phyloP scores from a whole-genome alignment of 306 rosid species.

The Canavalia ensiformis region DNA sequence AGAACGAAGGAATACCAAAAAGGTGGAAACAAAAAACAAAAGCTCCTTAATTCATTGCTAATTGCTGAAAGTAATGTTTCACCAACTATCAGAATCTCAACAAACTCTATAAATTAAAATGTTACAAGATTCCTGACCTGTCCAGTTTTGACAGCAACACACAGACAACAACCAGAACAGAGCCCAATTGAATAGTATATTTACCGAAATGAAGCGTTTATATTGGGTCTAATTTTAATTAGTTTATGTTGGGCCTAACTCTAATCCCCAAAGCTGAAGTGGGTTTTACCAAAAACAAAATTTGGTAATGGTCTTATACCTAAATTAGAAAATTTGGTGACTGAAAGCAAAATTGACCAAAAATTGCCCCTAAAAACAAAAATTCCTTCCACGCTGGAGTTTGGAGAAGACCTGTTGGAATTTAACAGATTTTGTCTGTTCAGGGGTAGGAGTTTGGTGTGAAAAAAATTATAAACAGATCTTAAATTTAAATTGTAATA shows the following conservation, averaged over 20 bases:
- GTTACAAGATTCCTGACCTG: background rate
- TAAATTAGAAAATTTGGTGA: background rate
- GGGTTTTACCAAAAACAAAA: background rate
- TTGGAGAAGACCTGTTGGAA: too few relatives aligned
- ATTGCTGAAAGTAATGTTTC: conserved; percentile 1
- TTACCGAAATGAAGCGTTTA: too few relatives aligned
- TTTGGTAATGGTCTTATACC: background rate
- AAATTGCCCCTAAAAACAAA: too few relatives aligned
- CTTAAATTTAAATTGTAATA: too few relatives aligned
- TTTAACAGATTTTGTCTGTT: too few relatives aligned
- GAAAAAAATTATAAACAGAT: too few relatives aligned
- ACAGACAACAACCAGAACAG: background rate
- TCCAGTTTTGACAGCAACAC: background rate
- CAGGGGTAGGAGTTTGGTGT: too few relatives aligned
- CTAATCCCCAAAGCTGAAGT: too few relatives aligned
- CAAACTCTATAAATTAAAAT: background rate
- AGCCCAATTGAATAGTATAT: background rate
- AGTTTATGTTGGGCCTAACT: too few relatives aligned
- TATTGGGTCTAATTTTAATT: too few relatives aligned
- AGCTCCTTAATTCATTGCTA: conserved; percentile 9
- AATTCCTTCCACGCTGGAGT: too few relatives aligned
- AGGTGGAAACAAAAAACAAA: conserved; percentile 34
- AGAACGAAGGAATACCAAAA: background rate
- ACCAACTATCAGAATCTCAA: background rate
- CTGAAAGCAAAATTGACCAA: too few relatives aligned